phyloP scores from a whole-genome alignment of 352 stramenopile species.

The Globisporangium acanthophoron region DNA sequence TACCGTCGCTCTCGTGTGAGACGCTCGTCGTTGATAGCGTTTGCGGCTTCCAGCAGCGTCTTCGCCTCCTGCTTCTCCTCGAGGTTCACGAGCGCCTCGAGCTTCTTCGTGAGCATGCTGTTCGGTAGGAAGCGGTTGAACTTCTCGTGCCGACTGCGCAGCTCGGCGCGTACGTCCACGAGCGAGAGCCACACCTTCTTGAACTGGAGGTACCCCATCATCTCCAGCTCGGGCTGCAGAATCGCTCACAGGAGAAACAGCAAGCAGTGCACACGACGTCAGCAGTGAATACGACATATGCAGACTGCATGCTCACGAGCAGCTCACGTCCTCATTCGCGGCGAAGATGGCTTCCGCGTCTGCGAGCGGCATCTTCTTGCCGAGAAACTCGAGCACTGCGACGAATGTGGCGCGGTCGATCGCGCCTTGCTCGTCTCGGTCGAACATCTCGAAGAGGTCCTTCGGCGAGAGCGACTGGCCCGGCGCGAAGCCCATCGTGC shows the following conservation, averaged over 20 bases:
- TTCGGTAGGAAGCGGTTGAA: constrained; percentile 66
- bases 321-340: constrained; percentile 55
- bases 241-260: background rate
- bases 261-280: background rate
- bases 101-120: constrained; percentile 47
- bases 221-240: constrained; percentile 51
- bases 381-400: constrained; percentile 63
- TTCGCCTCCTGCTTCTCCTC: constrained; percentile 65
- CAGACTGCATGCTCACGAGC: background rate
- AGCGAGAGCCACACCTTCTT: constrained; percentile 67
- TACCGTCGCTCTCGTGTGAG: constrained; percentile 36
- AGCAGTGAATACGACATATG: constrained; percentile 4
- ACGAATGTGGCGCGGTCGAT: constrained; percentile 67
- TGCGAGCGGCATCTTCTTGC: constrained; percentile 52
- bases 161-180: constrained; percentile 60
- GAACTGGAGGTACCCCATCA: constrained; percentile 68
- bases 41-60: constrained; percentile 48
- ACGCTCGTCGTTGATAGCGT: constrained; percentile 40
- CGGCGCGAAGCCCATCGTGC: constrained; percentile 60
- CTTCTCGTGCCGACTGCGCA: constrained; percentile 46
- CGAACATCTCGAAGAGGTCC: constrained; percentile 81
- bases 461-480: constrained; percentile 69
- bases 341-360: constrained; percentile 64
- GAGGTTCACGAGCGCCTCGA: constrained; percentile 52
- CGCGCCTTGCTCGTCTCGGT: constrained; percentile 57